Evolutionary conservation across 108 stramenopile species (phyloP).

Genomic region (Licmophora abbreviata): DNA sequence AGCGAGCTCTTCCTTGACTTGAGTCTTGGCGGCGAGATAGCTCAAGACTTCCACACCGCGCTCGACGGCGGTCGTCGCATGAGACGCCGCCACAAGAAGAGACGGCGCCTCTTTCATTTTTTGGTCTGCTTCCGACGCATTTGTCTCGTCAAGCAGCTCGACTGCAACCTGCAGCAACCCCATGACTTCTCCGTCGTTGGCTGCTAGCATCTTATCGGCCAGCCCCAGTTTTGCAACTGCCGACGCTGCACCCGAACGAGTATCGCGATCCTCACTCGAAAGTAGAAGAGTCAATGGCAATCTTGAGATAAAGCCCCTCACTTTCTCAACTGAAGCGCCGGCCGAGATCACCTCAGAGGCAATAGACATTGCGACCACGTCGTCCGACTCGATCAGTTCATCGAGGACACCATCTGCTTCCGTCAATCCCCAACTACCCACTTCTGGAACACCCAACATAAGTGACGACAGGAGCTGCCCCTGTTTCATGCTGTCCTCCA

Average conservation of each 20-base stretch:
- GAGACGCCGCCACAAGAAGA: constrained; percentile 2
- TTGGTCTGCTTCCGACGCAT: constrained; percentile 4
- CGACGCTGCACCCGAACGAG: constrained; percentile 76
- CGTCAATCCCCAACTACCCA: constrained; percentile 49
- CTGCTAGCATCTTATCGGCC: constrained; percentile 40
- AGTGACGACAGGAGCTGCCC: constrained; percentile 13
- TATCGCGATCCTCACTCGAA: constrained; percentile 47
- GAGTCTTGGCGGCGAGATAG: constrained; percentile 80
- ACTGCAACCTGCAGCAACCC: constrained; percentile 66
- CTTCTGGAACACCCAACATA: constrained; percentile 45
- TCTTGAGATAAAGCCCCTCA: constrained; percentile 38
- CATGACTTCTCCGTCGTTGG: constrained; percentile 65
- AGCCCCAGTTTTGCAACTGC: constrained; percentile 81
- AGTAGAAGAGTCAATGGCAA: constrained; percentile 52
- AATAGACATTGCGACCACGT: constrained; percentile 64
- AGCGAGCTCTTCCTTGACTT: constrained; percentile 84
- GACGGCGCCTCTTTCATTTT: constrained; percentile 2
- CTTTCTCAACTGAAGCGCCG: constrained; percentile 63
- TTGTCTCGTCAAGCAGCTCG: constrained; percentile 51
- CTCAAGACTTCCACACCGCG: constrained; percentile 89
- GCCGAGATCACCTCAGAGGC: constrained; percentile 71
- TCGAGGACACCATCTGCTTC: no score
- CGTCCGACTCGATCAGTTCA: constrained; percentile 43
- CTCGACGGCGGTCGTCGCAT: constrained; percentile 59
- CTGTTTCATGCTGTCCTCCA: background rate